A percentile compares a stretch with the other conserved stretches of the same genome.
Conservation (phyloP, 441 rosid genomes). For the Pelargonium australe region DNA sequence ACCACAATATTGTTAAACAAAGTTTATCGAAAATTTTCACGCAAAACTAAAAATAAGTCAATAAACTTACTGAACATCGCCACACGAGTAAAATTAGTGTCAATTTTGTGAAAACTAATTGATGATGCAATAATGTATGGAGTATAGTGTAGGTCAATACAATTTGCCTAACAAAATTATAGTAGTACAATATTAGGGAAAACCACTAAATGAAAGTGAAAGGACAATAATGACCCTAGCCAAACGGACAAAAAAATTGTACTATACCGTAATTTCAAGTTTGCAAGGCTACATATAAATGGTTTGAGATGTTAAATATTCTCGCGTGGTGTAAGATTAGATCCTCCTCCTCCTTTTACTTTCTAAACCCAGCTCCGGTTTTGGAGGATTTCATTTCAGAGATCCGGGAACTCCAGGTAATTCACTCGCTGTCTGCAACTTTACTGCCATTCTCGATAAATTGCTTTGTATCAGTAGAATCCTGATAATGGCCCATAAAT, state of each 20-base stretch:
- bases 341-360: neutral
- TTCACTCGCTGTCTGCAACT: neutral
- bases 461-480: neutral
- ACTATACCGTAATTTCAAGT: neutral
- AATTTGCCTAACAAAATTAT: too few relatives aligned
- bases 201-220: neutral
- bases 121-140: too few relatives aligned
- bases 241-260: neutral
- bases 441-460: neutral
- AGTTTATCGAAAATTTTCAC: too few relatives aligned
- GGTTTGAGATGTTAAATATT: conserved; percentile 7
- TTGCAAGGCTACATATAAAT: neutral
- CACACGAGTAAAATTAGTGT: too few relatives aligned
- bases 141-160: too few relatives aligned
- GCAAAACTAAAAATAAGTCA: too few relatives aligned
- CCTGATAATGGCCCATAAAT: neutral
- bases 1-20: too few relatives aligned
- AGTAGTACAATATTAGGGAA: too few relatives aligned
- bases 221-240: neutral
- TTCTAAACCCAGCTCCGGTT: conserved; percentile 1
- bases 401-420: conserved; percentile 9
- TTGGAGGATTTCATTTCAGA: neutral
- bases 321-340: conserved; percentile 7
- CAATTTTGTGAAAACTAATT: too few relatives aligned
- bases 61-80: too few relatives aligned